Percentiles rank a stretch among this genome's conserved stretches.
Evolutionary conservation across 345 rosid species (phyloP).

Genomic region (Brassica carinata): DNA sequence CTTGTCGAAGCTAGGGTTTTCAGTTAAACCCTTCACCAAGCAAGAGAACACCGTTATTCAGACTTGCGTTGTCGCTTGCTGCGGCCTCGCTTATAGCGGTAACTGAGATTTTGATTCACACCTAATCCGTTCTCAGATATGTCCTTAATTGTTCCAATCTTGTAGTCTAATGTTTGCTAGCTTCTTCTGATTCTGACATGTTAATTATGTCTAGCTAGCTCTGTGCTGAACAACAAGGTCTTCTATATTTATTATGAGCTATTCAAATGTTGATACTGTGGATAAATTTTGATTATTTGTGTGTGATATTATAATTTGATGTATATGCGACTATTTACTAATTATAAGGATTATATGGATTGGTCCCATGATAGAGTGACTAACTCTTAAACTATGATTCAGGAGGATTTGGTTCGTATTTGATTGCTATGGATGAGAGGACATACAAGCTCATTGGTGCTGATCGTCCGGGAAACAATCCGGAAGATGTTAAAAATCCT

Average conservation of each 20-base stretch:
- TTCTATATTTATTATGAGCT: too few species aligned
- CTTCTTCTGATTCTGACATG: too few species aligned
- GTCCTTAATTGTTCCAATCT: background rate
- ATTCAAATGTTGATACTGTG: background rate
- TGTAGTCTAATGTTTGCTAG: background rate
- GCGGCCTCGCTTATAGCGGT: conserved; percentile 92
- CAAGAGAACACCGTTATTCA: conserved; percentile 95
- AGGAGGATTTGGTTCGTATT: conserved; percentile 92
- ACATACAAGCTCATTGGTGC: conserved; percentile 81
- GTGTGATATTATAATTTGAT: background rate
- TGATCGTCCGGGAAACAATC: conserved; percentile 83
- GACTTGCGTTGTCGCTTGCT: conserved; percentile 96
- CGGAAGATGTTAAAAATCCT: conserved; percentile 70
- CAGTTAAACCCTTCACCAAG: conserved; percentile 69
- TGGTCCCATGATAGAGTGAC: background rate
- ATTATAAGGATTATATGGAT: background rate
- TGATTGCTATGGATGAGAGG: conserved; percentile 86
- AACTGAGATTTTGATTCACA: background rate
- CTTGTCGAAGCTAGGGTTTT: conserved; percentile 60
- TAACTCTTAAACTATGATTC: background rate
- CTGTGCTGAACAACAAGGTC: background rate
- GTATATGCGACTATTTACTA: background rate
- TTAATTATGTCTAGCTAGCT: too few species aligned
- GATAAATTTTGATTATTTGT: too few species aligned
- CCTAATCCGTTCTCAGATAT: background rate